Base-by-base conservation (phyloP, 2,329 filamentous ascomycete species). In the Cladosporium phlei region DNA sequence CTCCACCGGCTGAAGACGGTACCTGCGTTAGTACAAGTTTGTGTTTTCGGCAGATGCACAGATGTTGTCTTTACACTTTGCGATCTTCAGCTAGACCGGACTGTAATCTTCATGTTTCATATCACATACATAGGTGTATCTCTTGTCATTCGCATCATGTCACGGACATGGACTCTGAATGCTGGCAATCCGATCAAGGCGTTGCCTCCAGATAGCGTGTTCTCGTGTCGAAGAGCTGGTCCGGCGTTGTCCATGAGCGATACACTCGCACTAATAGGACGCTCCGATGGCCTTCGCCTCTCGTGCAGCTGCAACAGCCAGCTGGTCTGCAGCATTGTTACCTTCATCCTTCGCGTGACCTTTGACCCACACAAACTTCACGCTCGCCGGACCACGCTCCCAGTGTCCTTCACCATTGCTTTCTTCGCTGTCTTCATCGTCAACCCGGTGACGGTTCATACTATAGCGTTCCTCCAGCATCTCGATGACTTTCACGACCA, bases 331-430 rank as follows among this genome's bases (percentile, higher is more conserved):
- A 10, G 81, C 85, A 34, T 80, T 74, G 59, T 97, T 97, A 2
- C 91, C 90, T 3, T 70, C 66, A 55, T 88, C 74, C 34, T 74
- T 74, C 20, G 76, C 76, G 63, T 98, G 93, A 0, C 89, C 93
- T 68, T 95, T 95, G 37, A 96, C 82, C 90, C 90, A 97, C 52
- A 82, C 76, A 59, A 95, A 93, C 45, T 78, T 69, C 29, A 67
- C 64, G 9, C 59, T 56, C 5, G 60, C 63, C 3, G 60, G 54
- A 10, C 63, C 63, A 22, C 59, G 55, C 44, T 61, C 60, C 59
- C 62, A 66, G 28, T 58, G 49, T 47, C 54, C 52, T 7, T 45
- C 32, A 14, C 38, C 45, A 3, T 35, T 35, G 10, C 21, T 20
- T 8, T 16, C 19, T 5, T 42, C 38, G 17, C 69, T 44, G 68